Evolutionary conservation across 192 early-diverging fungal species (phyloP).

Genomic region (Coemansia sp.): DNA sequence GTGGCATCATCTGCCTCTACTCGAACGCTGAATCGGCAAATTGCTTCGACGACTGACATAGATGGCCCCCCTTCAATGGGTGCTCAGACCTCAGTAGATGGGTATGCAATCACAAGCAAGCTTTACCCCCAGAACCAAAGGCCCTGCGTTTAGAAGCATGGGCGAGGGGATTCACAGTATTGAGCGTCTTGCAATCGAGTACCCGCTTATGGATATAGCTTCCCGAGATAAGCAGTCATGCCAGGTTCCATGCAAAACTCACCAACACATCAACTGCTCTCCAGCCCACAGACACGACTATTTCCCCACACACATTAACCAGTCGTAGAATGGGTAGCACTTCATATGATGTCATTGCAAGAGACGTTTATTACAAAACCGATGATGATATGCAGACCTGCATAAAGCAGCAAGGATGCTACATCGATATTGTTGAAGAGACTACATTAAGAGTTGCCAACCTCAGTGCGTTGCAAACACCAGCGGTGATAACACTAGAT

Average conservation of each 20-base stretch:
- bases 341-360: neutral
- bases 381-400: neutral
- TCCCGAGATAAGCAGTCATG: constrained; percentile 4
- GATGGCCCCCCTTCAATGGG: too few relatives aligned
- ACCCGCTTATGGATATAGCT: constrained; percentile 10
- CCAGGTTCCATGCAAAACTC: neutral
- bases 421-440: constrained; percentile 6
- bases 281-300: neutral
- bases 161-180: neutral
- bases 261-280: neutral
- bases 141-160: neutral
- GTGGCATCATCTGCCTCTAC: too few relatives aligned
- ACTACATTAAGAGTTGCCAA: neutral
- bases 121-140: neutral
- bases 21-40: too few relatives aligned
- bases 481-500: constrained; percentile 7
- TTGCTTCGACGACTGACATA: too few relatives aligned
- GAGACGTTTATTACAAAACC: neutral
- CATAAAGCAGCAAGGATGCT: neutral
- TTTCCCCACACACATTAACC: neutral
- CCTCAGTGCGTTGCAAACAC: neutral
- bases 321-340: neutral
- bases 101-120: too few relatives aligned
- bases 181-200: constrained; percentile 14
- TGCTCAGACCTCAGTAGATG: too few relatives aligned